These are phyloP conservation scores for Steccherinum ochraceum DNA, from an alignment of 768 basidiomycete genomes.

Conservation along the genomic window DNA sequence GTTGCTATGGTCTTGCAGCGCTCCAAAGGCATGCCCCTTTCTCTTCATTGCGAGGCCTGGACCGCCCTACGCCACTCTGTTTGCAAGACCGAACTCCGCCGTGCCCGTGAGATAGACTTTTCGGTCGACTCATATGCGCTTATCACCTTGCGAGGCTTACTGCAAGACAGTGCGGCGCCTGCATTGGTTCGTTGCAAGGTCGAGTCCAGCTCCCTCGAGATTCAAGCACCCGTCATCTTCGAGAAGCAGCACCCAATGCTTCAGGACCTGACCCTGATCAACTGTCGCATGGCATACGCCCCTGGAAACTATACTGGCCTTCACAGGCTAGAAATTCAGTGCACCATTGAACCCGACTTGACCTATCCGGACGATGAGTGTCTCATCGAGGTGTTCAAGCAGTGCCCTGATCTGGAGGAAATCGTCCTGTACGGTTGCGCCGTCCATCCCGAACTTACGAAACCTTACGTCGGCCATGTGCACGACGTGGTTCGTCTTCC, in stretches of 20 bases:
- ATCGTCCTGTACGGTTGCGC: not conserved
- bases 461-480: not conserved
- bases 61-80: not conserved
- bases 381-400: not conserved
- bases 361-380: not conserved
- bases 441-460: not conserved
- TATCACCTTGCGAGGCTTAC: not conserved
- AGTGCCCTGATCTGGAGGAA: not conserved
- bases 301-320: not conserved
- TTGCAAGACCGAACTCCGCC: not conserved
- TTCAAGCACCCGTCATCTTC: not conserved
- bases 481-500: not conserved
- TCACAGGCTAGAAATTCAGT: not conserved
- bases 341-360: not conserved
- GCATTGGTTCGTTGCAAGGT: not conserved
- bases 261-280: not conserved
- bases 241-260: not conserved
- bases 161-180: not conserved
- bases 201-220: not conserved
- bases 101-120: not conserved
- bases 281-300: not conserved
- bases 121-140: not conserved
- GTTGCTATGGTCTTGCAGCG: not conserved
- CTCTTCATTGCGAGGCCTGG: not conserved
- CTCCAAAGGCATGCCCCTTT: not conserved